Conservation (phyloP, 108 stramenopile species). For the Conticribra weissflogii region DNA sequence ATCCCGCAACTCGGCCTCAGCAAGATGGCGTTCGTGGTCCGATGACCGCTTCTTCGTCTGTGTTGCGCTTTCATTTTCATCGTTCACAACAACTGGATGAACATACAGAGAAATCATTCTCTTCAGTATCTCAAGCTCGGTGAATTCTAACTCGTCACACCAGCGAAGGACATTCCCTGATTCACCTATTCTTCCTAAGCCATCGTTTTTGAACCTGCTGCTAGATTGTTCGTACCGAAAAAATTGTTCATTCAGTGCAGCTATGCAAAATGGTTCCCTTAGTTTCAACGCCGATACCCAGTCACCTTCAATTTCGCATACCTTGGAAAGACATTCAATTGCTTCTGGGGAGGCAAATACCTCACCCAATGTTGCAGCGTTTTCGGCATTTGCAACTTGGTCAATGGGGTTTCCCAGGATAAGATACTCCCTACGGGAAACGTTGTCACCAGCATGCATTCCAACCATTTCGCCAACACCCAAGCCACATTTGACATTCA, state of each 20-base stretch:
- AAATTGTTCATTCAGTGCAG: conserved; percentile 21
- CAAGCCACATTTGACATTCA: conserved; percentile 68
- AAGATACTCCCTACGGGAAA: conserved; percentile 54
- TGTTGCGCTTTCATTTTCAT: conserved; percentile 55
- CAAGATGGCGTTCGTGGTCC: conserved; percentile 47
- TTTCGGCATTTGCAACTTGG: conserved; percentile 54
- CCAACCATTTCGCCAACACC: conserved; percentile 47
- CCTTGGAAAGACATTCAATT: conserved; percentile 11
- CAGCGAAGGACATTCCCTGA: conserved; percentile 21
- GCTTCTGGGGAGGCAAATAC: conserved; percentile 52
- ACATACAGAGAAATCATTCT: conserved; percentile 71
- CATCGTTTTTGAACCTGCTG: conserved; percentile 19
- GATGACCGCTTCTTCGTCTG: conserved; percentile 26
- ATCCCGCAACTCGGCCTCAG: conserved; percentile 71
- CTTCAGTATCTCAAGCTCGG: conserved; percentile 47
- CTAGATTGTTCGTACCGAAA: conserved; percentile 17
- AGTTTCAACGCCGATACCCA: conserved; percentile 12
- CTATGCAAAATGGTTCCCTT: conserved; percentile 25
- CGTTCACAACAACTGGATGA: conserved; percentile 74
- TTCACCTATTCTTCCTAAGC: conserved; percentile 18
- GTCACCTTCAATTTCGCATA: conserved; percentile 11
- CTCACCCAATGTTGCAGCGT: conserved; percentile 46
- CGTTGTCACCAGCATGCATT: conserved; percentile 50
- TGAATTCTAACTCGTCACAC: conserved; percentile 45
- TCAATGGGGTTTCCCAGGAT: conserved; percentile 66